Evolutionary conservation across 495 filamentous ascomycete genomes (phyloP).

Genomic region (Annulohypoxylon nitens): DNA sequence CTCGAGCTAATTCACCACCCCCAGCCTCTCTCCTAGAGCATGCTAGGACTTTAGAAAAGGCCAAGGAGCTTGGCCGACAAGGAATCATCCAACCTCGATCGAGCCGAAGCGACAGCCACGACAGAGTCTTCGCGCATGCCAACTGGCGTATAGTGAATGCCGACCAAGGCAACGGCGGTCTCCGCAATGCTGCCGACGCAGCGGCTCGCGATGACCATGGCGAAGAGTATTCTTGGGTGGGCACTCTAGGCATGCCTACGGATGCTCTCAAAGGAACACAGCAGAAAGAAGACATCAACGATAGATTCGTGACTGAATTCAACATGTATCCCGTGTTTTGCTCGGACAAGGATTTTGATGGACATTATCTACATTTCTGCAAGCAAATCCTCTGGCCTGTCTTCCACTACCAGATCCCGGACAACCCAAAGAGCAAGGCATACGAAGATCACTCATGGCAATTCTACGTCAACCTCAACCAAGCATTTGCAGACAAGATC

Average conservation of each 20-base stretch:
- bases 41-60: slow-evolving; percentile 65
- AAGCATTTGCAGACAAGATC: slow-evolving; percentile 89
- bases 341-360: slow-evolving; percentile 89
- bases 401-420: slow-evolving; percentile 96
- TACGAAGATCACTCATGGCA: slow-evolving; percentile 97
- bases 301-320: slow-evolving; percentile 80
- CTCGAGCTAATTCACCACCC: slow-evolving; percentile 73
- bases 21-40: slow-evolving; percentile 79
- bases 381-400: slow-evolving; percentile 92
- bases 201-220: slow-evolving; percentile 73
- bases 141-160: slow-evolving; percentile 87
- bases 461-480: slow-evolving; percentile 90
- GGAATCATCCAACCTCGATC: slow-evolving; percentile 62
- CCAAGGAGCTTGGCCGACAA: slow-evolving; percentile 61
- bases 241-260: slow-evolving; percentile 91
- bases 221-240: slow-evolving; percentile 84
- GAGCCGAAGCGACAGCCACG: slow-evolving; percentile 67
- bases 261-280: slow-evolving; percentile 77
- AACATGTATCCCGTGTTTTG: slow-evolving; percentile 85
- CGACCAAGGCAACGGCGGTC: slow-evolving; percentile 90
- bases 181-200: slow-evolving; percentile 87
- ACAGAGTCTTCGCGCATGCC: slow-evolving; percentile 73
- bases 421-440: slow-evolving; percentile 97
- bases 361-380: slow-evolving; percentile 93
- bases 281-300: slow-evolving; percentile 81